Conservation (phyloP, 2,329 filamentous ascomycete species). For the Sporothrix phasma region DNA sequence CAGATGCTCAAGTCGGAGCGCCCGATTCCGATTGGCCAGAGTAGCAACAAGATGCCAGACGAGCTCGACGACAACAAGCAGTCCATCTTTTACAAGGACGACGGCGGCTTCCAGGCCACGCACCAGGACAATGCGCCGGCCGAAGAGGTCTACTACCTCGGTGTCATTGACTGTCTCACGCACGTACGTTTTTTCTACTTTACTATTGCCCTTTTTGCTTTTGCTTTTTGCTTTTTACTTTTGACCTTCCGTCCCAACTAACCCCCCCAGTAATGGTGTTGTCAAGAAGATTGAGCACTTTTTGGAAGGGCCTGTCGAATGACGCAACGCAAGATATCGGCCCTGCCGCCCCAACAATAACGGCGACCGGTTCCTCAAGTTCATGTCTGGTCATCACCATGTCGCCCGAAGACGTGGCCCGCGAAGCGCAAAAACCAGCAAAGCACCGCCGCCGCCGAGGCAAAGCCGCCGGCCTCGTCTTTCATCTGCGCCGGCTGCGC, state of each 20-base stretch:
- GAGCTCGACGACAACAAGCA: conserved; percentile 67
- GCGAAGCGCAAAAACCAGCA: conserved; percentile 47
- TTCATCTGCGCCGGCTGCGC: not conserved
- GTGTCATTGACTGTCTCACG: conserved; percentile 95
- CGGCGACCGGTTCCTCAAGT: conserved; percentile 86
- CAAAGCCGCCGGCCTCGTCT: not conserved
- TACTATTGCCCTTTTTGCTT: conserved; percentile 20
- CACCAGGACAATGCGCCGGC: conserved; percentile 78
- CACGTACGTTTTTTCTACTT: conserved; percentile 56
- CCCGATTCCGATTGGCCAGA: conserved; percentile 84
- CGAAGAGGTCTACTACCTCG: conserved; percentile 94
- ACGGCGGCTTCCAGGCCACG: conserved; percentile 86
- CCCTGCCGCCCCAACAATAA: conserved; percentile 83
- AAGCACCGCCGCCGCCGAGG: conserved; percentile 21
- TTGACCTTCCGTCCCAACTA: conserved; percentile 8
- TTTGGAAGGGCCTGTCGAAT: conserved; percentile 82
- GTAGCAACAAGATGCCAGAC: conserved; percentile 77
- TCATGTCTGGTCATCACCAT: conserved; percentile 86
- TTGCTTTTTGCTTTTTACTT: not conserved
- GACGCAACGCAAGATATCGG: conserved; percentile 83
- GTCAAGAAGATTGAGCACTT: conserved; percentile 95
- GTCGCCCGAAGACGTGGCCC: conserved; percentile 67
- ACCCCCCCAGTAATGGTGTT: conserved; percentile 64
- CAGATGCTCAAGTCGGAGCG: conserved; percentile 89
- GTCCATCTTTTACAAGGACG: conserved; percentile 85